Conservation (phyloP, 2,329 filamentous ascomycete species). For the Colletotrichum destructivum region DNA sequence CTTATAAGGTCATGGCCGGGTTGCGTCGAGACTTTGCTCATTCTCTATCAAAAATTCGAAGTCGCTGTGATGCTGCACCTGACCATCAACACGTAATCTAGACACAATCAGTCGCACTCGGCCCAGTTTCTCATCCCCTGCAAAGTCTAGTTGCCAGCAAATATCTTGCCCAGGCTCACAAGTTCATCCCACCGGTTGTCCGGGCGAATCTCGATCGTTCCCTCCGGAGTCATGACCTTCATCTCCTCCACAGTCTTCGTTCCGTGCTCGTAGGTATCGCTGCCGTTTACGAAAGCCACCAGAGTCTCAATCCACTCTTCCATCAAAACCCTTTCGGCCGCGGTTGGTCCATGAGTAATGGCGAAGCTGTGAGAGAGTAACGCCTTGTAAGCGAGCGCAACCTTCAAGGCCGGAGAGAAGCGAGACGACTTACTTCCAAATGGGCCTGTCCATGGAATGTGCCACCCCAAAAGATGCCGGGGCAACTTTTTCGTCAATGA, state of each 20-base stretch:
- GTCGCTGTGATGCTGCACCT: too few species aligned
- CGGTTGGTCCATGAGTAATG: slow-evolving; percentile 55
- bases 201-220: slow-evolving; percentile 51
- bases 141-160: slow-evolving; percentile 43
- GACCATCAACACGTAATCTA: too few species aligned
- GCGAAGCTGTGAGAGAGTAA: slow-evolving; percentile 49
- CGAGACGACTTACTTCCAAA: slow-evolving; percentile 57
- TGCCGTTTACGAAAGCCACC: slow-evolving; percentile 55
- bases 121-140: too few species aligned
- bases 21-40: too few species aligned
- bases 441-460: slow-evolving; percentile 59
- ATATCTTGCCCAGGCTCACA: slow-evolving; percentile 47
- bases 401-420: not conserved
- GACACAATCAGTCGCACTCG: too few species aligned
- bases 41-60: too few species aligned
- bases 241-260: slow-evolving; percentile 53
- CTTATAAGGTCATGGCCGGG: not conserved
- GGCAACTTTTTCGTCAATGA: slow-evolving; percentile 57
- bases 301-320: slow-evolving; percentile 55
- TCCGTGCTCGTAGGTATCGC: slow-evolving; percentile 50
- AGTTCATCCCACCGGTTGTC: slow-evolving; percentile 55
- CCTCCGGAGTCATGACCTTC: slow-evolving; percentile 53
- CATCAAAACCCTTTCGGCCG: slow-evolving; percentile 53
- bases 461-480: slow-evolving; percentile 53
- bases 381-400: not conserved